Evolutionary conservation across 106 monocot genomes (phyloP).

Genomic region (Dendrobium nobile): DNA sequence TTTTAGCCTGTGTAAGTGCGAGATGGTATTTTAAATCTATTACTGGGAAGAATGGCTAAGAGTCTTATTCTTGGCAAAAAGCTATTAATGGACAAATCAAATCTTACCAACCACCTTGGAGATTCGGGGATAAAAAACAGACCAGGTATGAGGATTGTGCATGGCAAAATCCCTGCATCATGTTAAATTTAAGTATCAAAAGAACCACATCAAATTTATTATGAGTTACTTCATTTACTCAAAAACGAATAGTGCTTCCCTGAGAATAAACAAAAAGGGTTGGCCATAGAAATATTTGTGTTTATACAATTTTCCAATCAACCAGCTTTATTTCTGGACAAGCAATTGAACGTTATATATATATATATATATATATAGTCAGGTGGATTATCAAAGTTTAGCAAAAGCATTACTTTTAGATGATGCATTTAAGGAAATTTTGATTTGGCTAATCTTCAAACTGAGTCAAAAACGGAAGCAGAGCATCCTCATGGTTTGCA

Average conservation of each 20-base stretch:
- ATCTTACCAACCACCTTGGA: slow-evolving; percentile 84
- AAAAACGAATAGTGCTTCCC: not conserved
- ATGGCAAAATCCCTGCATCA: slow-evolving; percentile 71
- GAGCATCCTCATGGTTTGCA: not conserved
- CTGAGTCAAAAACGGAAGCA: not conserved
- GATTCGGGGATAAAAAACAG: slow-evolving; percentile 96
- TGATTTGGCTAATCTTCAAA: not conserved
- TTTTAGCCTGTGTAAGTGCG: slow-evolving; percentile 57
- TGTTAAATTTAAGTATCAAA: not conserved
- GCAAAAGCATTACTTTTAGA: no score
- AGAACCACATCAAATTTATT: not conserved
- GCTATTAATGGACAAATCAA: not conserved
- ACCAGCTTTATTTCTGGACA: not conserved
- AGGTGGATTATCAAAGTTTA: no score
- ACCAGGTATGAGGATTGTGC: slow-evolving; percentile 79
- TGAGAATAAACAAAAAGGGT: not conserved
- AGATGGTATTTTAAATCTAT: not conserved
- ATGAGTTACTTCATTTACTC: not conserved
- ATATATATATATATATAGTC: no score
- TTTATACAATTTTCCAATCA: not conserved
- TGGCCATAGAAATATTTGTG: not conserved
- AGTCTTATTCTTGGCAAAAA: not conserved
- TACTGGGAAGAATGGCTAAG: not conserved
- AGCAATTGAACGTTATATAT: no score
- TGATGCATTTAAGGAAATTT: not conserved